These are phyloP conservation scores for Trametes cingulata DNA, from an alignment of 768 basidiomycete genomes.

Conservation along the genomic window DNA sequence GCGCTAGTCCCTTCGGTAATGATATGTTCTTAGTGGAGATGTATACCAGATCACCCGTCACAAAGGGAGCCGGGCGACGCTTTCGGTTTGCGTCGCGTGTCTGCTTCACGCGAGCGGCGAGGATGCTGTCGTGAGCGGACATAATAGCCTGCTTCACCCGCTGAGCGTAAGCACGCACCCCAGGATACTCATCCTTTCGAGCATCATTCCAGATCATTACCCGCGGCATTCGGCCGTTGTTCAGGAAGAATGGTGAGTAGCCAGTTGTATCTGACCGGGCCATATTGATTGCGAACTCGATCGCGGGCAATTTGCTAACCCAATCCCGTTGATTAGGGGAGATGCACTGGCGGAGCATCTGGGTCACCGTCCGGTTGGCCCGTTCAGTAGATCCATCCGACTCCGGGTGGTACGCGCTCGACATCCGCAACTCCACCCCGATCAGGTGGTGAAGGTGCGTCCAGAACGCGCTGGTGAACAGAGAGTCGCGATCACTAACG, in stretches of 20 bases:
- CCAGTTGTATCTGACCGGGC: no score
- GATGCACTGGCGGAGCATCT: conserved; percentile 33
- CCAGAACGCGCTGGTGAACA: conserved; percentile 42
- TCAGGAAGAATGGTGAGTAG: conserved; percentile 38
- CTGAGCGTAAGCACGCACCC: conserved; percentile 30
- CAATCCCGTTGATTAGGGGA: conserved; percentile 35
- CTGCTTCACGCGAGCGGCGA: conserved; percentile 33
- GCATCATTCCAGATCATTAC: conserved; percentile 31
- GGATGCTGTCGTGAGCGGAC: conserved; percentile 33
- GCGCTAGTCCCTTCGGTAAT: conserved; percentile 19
- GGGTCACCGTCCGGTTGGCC: no score
- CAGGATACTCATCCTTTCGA: conserved; percentile 20
- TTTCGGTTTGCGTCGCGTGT: conserved; percentile 30
- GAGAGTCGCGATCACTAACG: conserved; percentile 41
- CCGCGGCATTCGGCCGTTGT: conserved; percentile 22
- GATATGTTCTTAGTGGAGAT: conserved; percentile 19
- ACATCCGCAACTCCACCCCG: conserved; percentile 36
- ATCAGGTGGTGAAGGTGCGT: conserved; percentile 32
- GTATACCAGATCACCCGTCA: conserved; percentile 31
- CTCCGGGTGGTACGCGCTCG: conserved; percentile 43
- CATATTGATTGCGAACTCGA: conserved; percentile 29
- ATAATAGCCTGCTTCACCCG: conserved; percentile 31
- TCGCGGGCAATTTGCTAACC: conserved; percentile 33
- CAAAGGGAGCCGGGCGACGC: conserved; percentile 3
- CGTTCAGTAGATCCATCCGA: no score